Evolutionary conservation across 257 asterid genomes (phyloP), one percentile per base, ranked within the genome.

Genomic region (Fraxinus excelsior): DNA sequence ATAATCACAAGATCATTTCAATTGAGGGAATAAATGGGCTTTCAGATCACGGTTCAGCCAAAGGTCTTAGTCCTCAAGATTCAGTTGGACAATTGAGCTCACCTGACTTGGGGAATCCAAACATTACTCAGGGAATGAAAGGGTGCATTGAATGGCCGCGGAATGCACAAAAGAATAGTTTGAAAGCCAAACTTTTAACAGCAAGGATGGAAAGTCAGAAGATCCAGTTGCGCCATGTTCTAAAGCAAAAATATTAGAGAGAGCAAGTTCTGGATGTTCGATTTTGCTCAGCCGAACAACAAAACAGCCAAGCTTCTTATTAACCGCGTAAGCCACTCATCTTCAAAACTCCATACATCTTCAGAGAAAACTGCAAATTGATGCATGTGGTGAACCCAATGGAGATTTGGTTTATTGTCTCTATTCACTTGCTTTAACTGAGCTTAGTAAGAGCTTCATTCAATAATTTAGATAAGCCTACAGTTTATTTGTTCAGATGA

Each of bases 91-190:
- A 90, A 13, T 89, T 90, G 93, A 91, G 91, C 87, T 87, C 97
- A 0, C 89, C 92, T 0, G 96, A 90, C 69, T 80, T 87, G 0
- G 87, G 84, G 23, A 87, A 90, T 75, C 93, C 94, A 18, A 95
- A 90, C 44, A 70, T 87, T n/a, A 84, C 78, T 60, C 92, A 90
- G 2, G 91, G 91, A 12, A 90, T 83, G 90, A 94, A 92, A 83
- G 99, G 97, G 46, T 91, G 97, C 88, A 92, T 92, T 0, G 97
- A 94, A 38, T 91, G 97, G 97, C 92, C 97, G 9, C 85, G 90
- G 0, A 74, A 84, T 4, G 86, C 81, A 6, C 97, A 88, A 73
- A 92, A 90, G 83, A 82, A 80, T 67, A 94, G 96, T 73, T 83
- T 94, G 85, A 94, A 94, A 81, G 76, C 97, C 0, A 85, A 92